Evolutionary conservation across 345 rosid species (phyloP), one percentile per base, ranked within the genome.

Genomic region (Litchi chinensis): DNA sequence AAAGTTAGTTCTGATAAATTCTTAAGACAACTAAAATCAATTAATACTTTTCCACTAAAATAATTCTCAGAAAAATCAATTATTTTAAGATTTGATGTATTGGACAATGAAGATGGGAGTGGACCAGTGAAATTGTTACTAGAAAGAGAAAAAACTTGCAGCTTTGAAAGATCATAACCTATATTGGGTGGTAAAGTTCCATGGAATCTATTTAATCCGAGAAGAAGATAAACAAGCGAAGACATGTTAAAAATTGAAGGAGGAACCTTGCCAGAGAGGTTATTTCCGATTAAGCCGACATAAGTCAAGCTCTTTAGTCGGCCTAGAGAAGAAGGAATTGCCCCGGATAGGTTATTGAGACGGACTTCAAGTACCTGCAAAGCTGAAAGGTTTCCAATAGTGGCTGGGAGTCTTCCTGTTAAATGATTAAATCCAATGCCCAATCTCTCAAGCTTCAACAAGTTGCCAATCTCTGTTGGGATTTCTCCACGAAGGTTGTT

Each of bases 91-190:
- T 85, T 67, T 0, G 84, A 74, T 13, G 73, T 75, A 65, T 86
- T 86, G 62, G 82, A 71, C 40, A 83, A 11, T 6, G 88, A 81
- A 4, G 3, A n/a, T 6, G 82, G 82, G 37, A 86, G 50, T 4
- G 43, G n/a, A 2, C 87, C 86, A 2, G n/a, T 46, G 26, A 84
- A 57, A 3, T 65, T 8, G 32, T 84, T 84, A 0, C 0, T 0
- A 43, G 0, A 8, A 19, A 83, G 0, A 0, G 0, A 11, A 32
- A 77, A 13, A 10, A 10, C 5, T 56, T 18, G 2, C 6, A 73
- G 59, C 7, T 73, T 79, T 40, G 82, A 79, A 56, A 81, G 80
- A 40, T 48, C 13, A 28, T 50, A 19, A 19, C 80, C 78, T 24
- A 84, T 21, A 9, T 73, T 74, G 39, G 46, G 16, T 6, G 60